Evolutionary conservation across 139 green algal genomes (phyloP).

Genomic region (Penium margaritaceum): DNA sequence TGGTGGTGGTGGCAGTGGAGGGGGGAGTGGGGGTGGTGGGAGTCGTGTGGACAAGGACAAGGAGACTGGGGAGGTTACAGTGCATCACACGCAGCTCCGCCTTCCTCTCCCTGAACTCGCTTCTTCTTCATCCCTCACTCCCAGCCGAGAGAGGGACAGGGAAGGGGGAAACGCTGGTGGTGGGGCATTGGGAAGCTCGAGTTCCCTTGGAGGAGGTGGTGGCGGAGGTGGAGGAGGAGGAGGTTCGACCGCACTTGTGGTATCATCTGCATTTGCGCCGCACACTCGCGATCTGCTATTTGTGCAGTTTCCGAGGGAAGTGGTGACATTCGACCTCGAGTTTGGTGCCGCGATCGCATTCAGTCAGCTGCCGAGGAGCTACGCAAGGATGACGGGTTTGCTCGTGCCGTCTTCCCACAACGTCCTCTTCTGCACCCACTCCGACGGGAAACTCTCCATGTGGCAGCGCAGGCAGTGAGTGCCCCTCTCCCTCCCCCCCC

Average conservation of each 20-base stretch:
- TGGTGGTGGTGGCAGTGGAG: no score
- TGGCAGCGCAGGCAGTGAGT: conserved; percentile 34
- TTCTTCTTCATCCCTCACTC: no score
- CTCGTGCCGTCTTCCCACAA: conserved; percentile 7
- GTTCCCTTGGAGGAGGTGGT: no score
- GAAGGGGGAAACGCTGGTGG: no score
- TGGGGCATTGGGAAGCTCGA: no score
- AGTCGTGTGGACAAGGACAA: not conserved
- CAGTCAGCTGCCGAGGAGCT: conserved; percentile 9
- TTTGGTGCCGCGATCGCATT: conserved; percentile 14
- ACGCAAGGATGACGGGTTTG: conserved; percentile 3
- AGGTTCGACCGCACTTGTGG: not conserved
- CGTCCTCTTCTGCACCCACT: conserved; percentile 31
- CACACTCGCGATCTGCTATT: conserved; percentile 25
- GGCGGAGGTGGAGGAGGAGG: not conserved
- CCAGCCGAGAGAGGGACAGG: not conserved
- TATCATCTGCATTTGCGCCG: conserved; percentile 19
- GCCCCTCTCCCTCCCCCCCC: no score
- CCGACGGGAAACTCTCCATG: conserved; percentile 31
- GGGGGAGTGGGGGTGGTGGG: not conserved
- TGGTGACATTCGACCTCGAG: conserved; percentile 32
- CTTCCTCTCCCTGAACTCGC: not conserved
- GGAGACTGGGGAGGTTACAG: not conserved
- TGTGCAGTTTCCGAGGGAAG: conserved; percentile 18
- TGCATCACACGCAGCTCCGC: not conserved